Evolutionary conservation across 2,329 filamentous ascomycete genomes (phyloP).

Genomic region (Neurospora crassa): DNA sequence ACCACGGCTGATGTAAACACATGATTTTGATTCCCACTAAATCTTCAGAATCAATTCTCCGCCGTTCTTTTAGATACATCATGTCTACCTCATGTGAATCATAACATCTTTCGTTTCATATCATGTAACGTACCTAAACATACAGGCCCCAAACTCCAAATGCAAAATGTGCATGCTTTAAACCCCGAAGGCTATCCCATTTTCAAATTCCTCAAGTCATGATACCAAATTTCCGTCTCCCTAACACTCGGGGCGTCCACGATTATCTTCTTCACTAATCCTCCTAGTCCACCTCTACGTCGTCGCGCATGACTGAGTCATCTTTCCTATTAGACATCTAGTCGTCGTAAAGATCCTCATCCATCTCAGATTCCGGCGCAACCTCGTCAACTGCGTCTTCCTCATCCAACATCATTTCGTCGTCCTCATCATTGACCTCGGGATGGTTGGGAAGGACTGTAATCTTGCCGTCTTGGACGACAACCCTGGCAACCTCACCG

Average conservation of each 20-base stretch:
- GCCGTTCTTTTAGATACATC: background rate
- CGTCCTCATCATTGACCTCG: constrained; percentile 49
- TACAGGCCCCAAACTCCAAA: background rate
- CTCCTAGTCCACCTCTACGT: background rate
- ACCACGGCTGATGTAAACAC: background rate
- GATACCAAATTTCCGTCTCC: background rate
- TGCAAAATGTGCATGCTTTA: background rate
- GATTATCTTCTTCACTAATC: background rate
- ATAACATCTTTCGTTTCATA: background rate
- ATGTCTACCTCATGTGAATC: background rate
- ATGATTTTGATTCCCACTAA: background rate
- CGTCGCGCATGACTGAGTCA: background rate
- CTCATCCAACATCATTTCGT: constrained; percentile 53
- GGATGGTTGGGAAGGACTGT: constrained; percentile 73
- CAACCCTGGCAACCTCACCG: constrained; percentile 72
- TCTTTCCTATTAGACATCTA: constrained; percentile 4
- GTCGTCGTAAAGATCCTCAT: constrained; percentile 43
- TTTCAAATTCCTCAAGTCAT: background rate
- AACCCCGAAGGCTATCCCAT: background rate
- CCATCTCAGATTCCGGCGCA: constrained; percentile 45
- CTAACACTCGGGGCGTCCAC: background rate
- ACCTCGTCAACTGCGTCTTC: constrained; percentile 66
- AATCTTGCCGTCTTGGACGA: constrained; percentile 71
- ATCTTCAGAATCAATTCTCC: background rate
- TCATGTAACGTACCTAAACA: background rate